Evolutionary conservation across 1,284 basidiomycete genomes (phyloP), one percentile per base, ranked within the genome.

Genomic region (Lentinula novae-zelandiae): DNA sequence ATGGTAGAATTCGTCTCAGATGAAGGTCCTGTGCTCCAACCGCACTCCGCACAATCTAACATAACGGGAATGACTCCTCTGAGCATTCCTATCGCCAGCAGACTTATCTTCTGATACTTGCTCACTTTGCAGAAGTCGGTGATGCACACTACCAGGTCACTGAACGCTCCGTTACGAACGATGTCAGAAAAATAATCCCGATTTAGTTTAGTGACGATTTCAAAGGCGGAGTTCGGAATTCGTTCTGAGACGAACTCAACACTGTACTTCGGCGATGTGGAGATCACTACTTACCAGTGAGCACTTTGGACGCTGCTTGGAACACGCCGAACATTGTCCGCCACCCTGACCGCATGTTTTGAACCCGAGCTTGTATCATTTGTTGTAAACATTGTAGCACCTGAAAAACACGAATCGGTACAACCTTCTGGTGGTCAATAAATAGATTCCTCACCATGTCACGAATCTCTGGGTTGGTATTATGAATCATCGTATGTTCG

Each of bases 121-220:
- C 88, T 95, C 65, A 96, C 93, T 83, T 99, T 98, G 81, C 95
- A 97, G 76, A 99, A 99, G 74, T 98, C 96, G 39, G 97, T 98
- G 63, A 99, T 90, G 78, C 98, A 99, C 46, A 96, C 93, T 9
- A 93, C 96, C 60, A 99, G 75, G 74, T 99, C 97, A 57, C 95
- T 93, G 71, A 99, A 98, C 5, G 96, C 89, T 38, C 96, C 96
- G 72, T 96, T 87, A 55, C 87, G 88, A 53, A 99, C 91, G 62
- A 99, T 92, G 15, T 89, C 85, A n/a, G 83, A 71, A 74, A 99
- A 97, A 73, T 98, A 93, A 59, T 96, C 90, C 67, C 85, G 86
- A 77, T 98, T 96, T 46, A 99, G 76, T 64, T 91, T 85, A 40
- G 91, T 94, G 33, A 99, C 96, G 53, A 99, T 91, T 71, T 99